A percentile compares a stretch with the other conserved stretches of the same genome.
Conservation (phyloP, 1,284 basidiomycete genomes). For the Macrocystidia cucumis region DNA sequence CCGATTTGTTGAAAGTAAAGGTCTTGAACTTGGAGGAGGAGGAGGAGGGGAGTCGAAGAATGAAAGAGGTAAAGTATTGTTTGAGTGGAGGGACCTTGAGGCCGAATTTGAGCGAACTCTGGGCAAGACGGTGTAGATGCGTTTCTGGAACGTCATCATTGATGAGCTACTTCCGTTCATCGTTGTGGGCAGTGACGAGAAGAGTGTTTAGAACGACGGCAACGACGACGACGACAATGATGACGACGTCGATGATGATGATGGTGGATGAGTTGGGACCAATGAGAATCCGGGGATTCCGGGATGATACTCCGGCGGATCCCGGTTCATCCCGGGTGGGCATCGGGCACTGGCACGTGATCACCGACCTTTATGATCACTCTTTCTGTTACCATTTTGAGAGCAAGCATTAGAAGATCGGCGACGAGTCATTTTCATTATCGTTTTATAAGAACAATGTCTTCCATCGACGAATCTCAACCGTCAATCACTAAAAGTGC, state of each 20-base stretch:
- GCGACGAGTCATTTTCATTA: no score
- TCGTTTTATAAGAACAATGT: no score
- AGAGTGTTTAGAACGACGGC: background rate
- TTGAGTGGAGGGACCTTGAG: constrained; percentile 13
- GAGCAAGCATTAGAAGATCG: no score
- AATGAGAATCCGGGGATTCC: no score
- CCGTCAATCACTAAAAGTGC: constrained; percentile 9
- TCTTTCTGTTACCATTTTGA: no score
- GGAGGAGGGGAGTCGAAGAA: constrained; percentile 40
- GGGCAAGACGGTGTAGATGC: constrained; percentile 36
- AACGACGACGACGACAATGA: background rate
- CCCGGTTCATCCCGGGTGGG: no score
- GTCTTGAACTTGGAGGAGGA: constrained; percentile 29
- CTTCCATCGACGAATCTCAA: no score
- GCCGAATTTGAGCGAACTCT: constrained; percentile 17
- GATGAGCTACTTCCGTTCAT: background rate
- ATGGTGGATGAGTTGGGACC: no score
- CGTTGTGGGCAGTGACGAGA: background rate
- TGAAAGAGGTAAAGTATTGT: constrained; percentile 25
- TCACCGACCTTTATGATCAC: no score
- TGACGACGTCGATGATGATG: background rate
- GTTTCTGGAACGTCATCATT: constrained; percentile 34
- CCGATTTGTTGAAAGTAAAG: constrained; percentile 31
- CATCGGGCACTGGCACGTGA: no score
- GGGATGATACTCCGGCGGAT: no score